These are phyloP conservation scores for Boletus fagicola DNA, from an alignment of 768 basidiomycete genomes.

Conservation along the genomic window DNA sequence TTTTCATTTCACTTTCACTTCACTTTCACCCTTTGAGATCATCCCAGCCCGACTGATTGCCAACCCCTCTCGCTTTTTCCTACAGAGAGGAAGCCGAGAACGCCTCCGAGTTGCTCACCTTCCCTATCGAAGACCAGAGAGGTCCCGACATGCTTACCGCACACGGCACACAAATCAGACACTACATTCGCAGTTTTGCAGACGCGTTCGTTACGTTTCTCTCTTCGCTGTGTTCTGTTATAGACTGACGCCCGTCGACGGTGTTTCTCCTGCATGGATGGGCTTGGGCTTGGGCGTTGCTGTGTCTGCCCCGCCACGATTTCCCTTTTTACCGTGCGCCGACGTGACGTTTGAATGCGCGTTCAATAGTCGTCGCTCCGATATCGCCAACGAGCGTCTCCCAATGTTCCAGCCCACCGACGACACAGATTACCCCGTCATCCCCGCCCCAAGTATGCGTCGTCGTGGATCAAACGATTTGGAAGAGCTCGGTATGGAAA, in stretches of 20 bases:
- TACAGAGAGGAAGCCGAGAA: slow-evolving; percentile 76
- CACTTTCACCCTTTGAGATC: not conserved
- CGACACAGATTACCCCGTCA: slow-evolving; percentile 40
- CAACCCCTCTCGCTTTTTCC: not conserved
- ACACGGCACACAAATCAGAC: slow-evolving; percentile 55
- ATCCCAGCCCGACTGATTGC: not conserved
- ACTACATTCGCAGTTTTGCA: slow-evolving; percentile 67
- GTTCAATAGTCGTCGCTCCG: slow-evolving; percentile 58
- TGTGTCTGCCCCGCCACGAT: not conserved
- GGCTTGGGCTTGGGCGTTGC: not conserved
- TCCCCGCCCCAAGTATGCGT: slow-evolving; percentile 65
- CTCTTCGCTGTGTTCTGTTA: not conserved
- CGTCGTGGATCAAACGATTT: slow-evolving; percentile 39
- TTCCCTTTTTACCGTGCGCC: not conserved
- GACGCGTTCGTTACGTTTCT: slow-evolving; percentile 58
- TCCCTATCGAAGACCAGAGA: slow-evolving; percentile 37
- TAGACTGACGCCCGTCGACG: not conserved
- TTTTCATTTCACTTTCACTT: not conserved
- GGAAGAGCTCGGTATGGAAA: slow-evolving; percentile 60
- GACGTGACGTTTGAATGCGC: not conserved
- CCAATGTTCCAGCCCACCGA: slow-evolving; percentile 49
- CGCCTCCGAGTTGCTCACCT: slow-evolving; percentile 58
- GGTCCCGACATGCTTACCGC: slow-evolving; percentile 61
- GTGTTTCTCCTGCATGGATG: not conserved
- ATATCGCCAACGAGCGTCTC: slow-evolving; percentile 72